phyloP scores from a whole-genome alignment of 2,329 filamentous ascomycete genomes.

The Leptodontidium sp. region DNA sequence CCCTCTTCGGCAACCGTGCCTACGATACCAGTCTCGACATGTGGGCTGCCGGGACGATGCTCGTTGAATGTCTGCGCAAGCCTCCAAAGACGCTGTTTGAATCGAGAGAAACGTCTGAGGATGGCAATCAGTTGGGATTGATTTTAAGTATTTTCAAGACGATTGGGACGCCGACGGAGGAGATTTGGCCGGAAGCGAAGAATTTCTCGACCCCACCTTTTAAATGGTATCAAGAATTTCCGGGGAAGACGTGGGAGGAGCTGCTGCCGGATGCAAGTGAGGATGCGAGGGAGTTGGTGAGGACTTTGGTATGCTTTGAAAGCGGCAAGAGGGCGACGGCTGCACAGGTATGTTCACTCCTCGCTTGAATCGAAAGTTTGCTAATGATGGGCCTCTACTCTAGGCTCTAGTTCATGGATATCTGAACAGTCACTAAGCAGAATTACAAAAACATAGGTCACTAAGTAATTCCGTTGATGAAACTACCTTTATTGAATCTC shows the following conservation, averaged over 20 bases:
- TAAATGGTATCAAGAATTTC: conserved; percentile 85
- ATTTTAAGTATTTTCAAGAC: conserved; percentile 94
- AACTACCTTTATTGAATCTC: neutral
- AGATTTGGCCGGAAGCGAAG: conserved; percentile 83
- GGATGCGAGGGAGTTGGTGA: conserved; percentile 70
- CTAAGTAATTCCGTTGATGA: neutral
- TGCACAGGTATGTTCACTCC: conserved; percentile 57
- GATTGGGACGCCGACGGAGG: conserved; percentile 82
- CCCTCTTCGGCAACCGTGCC: conserved; percentile 81
- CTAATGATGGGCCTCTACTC: neutral
- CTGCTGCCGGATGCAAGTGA: conserved; percentile 69
- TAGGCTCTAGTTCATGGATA: conserved; percentile 26
- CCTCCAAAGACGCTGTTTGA: conserved; percentile 77
- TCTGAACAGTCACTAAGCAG: neutral
- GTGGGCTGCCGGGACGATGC: conserved; percentile 86
- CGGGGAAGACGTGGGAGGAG: conserved; percentile 70
- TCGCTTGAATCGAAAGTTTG: neutral
- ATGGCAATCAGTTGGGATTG: conserved; percentile 90
- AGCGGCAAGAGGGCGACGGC: conserved; percentile 72
- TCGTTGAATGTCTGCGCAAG: conserved; percentile 74
- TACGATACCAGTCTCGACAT: conserved; percentile 83
- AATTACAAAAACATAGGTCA: neutral
- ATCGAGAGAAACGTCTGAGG: conserved; percentile 73
- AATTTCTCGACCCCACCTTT: conserved; percentile 79
- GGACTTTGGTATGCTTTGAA: conserved; percentile 75